Conservation (phyloP, 2,329 filamentous ascomycete genomes). For the Clonostachys rhizophaga region DNA sequence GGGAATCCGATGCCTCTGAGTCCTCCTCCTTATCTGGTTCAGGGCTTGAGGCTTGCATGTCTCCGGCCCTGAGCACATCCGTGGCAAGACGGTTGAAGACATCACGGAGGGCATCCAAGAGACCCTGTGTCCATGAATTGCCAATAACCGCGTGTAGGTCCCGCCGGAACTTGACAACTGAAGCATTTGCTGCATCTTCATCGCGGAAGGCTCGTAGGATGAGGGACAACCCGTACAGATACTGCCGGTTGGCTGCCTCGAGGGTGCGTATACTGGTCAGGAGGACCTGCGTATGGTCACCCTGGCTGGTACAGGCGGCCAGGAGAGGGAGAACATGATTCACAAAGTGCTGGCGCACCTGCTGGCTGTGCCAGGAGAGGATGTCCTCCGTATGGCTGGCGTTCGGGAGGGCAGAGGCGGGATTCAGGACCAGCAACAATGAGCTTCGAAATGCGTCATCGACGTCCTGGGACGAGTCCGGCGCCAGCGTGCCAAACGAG, state of each 20-base stretch:
- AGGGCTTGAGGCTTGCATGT: constrained; percentile 1
- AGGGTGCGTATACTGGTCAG: constrained; percentile 50
- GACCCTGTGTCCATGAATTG: constrained; percentile 52
- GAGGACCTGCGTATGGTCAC: constrained; percentile 39
- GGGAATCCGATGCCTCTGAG: constrained; percentile 27
- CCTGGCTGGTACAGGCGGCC: constrained; percentile 35
- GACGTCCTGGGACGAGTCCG: constrained; percentile 33
- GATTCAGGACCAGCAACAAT: constrained; percentile 47
- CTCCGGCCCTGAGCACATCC: constrained; percentile 33
- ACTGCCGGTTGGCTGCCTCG: constrained; percentile 54
- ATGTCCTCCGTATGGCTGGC: constrained; percentile 51
- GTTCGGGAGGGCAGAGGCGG: constrained; percentile 36
- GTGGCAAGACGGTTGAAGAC: constrained; percentile 50
- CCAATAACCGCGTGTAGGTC: constrained; percentile 63
- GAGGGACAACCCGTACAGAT: constrained; percentile 48
- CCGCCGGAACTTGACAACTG: constrained; percentile 46
- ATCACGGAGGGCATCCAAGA: constrained; percentile 47
- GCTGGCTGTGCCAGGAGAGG: constrained; percentile 54
- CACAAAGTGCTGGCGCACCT: constrained; percentile 57
- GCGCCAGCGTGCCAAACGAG: constrained; percentile 42
- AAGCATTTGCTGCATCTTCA: constrained; percentile 24
- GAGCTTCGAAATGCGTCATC: constrained; percentile 44
- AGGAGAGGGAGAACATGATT: constrained; percentile 54
- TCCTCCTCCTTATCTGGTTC: constrained; percentile 10
- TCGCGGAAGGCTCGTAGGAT: constrained; percentile 42